Evolutionary conservation across 805 yeast genomes (phyloP).

Genomic region (Nakazawaea ishiwadae): DNA sequence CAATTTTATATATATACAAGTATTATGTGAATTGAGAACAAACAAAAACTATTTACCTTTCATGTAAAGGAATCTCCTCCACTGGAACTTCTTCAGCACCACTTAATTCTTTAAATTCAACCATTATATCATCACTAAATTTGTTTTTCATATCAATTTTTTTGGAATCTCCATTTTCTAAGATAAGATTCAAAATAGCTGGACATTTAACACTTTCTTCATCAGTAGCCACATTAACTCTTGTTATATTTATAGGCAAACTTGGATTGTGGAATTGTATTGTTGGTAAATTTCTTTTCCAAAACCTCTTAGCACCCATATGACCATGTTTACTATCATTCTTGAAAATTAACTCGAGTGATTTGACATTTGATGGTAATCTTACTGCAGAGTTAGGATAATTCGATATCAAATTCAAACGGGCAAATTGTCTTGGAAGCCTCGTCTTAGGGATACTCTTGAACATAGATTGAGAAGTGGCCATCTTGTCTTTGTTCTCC

Average conservation of each 20-base stretch:
- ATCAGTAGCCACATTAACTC: slow-evolving; percentile 40
- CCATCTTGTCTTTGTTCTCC: slow-evolving; percentile 1
- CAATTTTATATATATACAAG: too few relatives aligned
- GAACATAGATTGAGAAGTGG: slow-evolving; percentile 14
- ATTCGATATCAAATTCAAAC: slow-evolving; percentile 48
- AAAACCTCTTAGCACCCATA: slow-evolving; percentile 68
- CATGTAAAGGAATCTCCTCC: slow-evolving; percentile 32
- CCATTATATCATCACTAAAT: slow-evolving; percentile 48
- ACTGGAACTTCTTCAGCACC: slow-evolving; percentile 48
- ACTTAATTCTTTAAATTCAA: slow-evolving; percentile 45
- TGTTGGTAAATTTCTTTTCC: slow-evolving; percentile 71
- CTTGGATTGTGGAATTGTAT: slow-evolving; percentile 81
- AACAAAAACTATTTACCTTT: neutral
- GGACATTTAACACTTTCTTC: slow-evolving; percentile 43
- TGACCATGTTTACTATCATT: slow-evolving; percentile 45
- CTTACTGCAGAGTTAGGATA: slow-evolving; percentile 35
- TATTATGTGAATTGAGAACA: too few relatives aligned
- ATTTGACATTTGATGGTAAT: slow-evolving; percentile 31
- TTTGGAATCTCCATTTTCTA: slow-evolving; percentile 31
- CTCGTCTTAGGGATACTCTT: slow-evolving; percentile 35
- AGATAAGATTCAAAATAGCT: slow-evolving; percentile 36
- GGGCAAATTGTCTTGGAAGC: slow-evolving; percentile 41
- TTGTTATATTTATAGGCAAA: slow-evolving; percentile 53
- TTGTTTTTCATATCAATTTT: slow-evolving; percentile 51
- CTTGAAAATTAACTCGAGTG: slow-evolving; percentile 52